Base-by-base conservation (phyloP, 169 alveolate genomes). In the Cyclospora cayetanensis region DNA sequence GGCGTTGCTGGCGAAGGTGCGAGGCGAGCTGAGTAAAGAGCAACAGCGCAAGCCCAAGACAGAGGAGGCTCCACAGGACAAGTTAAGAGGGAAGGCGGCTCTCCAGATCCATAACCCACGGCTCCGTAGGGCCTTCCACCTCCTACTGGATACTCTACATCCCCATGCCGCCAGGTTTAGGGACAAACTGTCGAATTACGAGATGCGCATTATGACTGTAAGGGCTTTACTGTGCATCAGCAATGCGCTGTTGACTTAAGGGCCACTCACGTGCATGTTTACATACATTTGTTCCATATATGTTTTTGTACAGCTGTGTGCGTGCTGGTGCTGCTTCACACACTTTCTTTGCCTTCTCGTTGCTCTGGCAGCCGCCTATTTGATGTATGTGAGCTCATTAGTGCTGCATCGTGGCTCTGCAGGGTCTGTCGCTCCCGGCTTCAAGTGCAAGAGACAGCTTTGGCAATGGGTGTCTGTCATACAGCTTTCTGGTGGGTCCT, bases 1-100 rank as follows among this genome's bases (percentile, higher is more conserved):
- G 27, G 94, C 93, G 41, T 60, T 94, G 77, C 94, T 94, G 83
- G 35, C 84, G 43, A 94, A 94, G 42, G 93, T 94, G 4, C 93
- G 96, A 2, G 72, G 85, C 5, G 95, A 94, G 83, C 39, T 92
- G 46, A 92, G 52, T 43, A 84, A 94, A 27, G 91, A 90, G 74
- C 91, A 82, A 72, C 55, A 42, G 89, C 53, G 29, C 41, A 39
- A 18, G 41, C 42, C 37, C 72, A 46, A 27, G 3, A 27, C 27
- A 20, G 66, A n/a, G 29, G 70, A 74, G 85, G 65, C 18, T 7
- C 9, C 85, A 9, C 12, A 20, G 65, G 82, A 68, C 29, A 12
- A 41, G 55, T 18, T 9, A 46, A 20, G 37, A 27, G 66, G 25
- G 65, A 18, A 74, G 41, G n/a, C 12, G 55, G n/a, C 25, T 11